Evolutionary conservation across 164 flowering plant species (phyloP).

Genomic region (Warburgia ugandensis): DNA sequence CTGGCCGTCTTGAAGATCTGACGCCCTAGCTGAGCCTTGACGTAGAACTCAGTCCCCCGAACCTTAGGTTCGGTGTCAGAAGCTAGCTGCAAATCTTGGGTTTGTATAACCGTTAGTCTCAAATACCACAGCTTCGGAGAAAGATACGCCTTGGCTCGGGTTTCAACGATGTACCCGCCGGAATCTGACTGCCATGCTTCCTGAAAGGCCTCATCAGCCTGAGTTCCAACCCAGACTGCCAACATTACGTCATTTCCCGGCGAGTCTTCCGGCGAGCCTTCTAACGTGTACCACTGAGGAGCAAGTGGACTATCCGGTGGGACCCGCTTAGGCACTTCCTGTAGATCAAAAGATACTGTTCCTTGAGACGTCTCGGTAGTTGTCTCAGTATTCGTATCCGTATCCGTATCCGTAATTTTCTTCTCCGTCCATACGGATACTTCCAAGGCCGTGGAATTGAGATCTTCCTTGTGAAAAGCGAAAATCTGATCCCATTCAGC

Average conservation of each 20-base stretch:
- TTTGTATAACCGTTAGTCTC: slow-evolving; percentile 89
- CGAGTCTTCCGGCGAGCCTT: slow-evolving; percentile 36
- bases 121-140: slow-evolving; percentile 97
- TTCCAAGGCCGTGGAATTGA: slow-evolving; percentile 68
- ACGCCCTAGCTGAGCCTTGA: slow-evolving; percentile 77
- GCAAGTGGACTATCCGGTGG: slow-evolving; percentile 98
- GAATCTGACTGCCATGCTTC: slow-evolving; percentile 99
- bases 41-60: slow-evolving; percentile 51
- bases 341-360: slow-evolving; percentile 74
- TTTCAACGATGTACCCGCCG: slow-evolving; percentile 71
- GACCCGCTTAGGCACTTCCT: slow-evolving; percentile 79
- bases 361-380: slow-evolving; percentile 40
- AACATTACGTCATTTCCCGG: slow-evolving; percentile 69
- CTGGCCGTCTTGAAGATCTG: slow-evolving; percentile 74
- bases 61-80: slow-evolving; percentile 40
- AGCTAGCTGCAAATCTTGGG: slow-evolving; percentile 81
- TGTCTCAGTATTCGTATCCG: slow-evolving; percentile 8
- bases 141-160: slow-evolving; percentile 89
- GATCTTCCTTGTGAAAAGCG: slow-evolving; percentile 71
- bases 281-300: slow-evolving; percentile 93
- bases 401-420: slow-evolving; percentile 19
- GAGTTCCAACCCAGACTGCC: slow-evolving; percentile 94
- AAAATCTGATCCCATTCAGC: slow-evolving; percentile 93
- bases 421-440: slow-evolving; percentile 59
- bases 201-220: slow-evolving; percentile 89